Conservation (phyloP, 164 flowering plant genomes). For the Magnolia sinica region DNA sequence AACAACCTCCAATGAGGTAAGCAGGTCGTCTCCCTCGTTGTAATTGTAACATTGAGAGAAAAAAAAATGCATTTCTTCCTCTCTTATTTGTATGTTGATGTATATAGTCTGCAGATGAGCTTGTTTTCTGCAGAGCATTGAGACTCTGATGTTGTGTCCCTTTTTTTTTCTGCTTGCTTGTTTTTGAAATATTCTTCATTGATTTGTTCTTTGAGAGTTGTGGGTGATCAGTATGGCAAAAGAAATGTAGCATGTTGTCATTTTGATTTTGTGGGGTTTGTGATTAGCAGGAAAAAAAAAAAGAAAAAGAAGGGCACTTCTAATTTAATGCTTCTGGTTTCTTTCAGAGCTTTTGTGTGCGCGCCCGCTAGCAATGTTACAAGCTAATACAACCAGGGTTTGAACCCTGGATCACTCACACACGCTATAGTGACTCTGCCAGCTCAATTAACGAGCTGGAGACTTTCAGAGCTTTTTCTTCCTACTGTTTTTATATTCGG, state of each 20-base stretch:
- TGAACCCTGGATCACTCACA: too few species aligned
- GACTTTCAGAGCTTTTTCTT: too few species aligned
- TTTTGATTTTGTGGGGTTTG: not conserved
- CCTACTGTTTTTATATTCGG: too few species aligned
- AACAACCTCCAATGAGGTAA: constrained; percentile 10
- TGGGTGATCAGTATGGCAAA: too few species aligned
- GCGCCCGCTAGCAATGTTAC: not conserved
- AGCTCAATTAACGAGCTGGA: too few species aligned
- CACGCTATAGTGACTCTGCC: too few species aligned
- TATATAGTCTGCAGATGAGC: constrained; percentile 32
- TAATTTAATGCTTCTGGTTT: not conserved
- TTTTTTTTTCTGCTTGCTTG: not conserved
- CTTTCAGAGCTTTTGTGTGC: not conserved
- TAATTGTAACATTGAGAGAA: constrained; percentile 16
- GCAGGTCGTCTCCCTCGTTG: not conserved
- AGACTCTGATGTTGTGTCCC: not conserved
- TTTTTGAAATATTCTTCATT: not conserved
- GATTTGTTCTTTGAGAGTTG: not conserved
- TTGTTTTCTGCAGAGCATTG: constrained; percentile 15
- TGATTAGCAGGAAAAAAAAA: not conserved
- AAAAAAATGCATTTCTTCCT: not conserved
- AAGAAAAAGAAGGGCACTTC: not conserved
- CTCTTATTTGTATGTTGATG: constrained; percentile 24
- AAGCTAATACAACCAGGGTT: too few species aligned
- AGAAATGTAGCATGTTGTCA: not conserved